Percentiles rank a stretch among this genome's conserved stretches.
phyloP scores from a whole-genome alignment of 2,329 filamentous ascomycete species.

The Cercospora janseana region DNA sequence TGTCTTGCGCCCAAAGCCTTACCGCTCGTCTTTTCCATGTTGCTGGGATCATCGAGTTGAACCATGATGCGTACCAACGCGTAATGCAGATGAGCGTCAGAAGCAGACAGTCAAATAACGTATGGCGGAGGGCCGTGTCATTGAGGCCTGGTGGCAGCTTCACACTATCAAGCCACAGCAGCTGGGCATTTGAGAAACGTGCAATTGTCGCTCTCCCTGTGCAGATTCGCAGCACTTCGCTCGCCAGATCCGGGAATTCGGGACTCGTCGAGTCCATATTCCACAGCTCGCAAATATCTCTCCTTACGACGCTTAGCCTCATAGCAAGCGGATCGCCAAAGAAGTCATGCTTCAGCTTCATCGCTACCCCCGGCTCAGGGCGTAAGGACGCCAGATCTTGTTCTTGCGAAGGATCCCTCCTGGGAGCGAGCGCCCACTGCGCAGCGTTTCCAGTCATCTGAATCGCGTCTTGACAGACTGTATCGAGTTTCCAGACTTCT shows the following conservation, averaged over 20 bases:
- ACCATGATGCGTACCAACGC: slow-evolving; percentile 6
- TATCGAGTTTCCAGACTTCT: not conserved
- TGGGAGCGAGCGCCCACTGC: slow-evolving; percentile 2
- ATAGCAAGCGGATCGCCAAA: not conserved
- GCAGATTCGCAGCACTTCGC: slow-evolving; percentile 4
- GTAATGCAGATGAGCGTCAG: slow-evolving; percentile 4
- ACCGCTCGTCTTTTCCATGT: not conserved
- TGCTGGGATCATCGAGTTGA: not conserved
- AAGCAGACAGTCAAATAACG: slow-evolving; percentile 4
- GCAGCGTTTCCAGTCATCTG: slow-evolving; percentile 1
- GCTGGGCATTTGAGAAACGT: not conserved
- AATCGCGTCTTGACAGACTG: slow-evolving; percentile 3
- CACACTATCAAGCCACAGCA: not conserved
- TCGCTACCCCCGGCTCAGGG: not conserved
- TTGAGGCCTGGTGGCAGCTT: not conserved
- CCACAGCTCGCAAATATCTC: slow-evolving; percentile 4
- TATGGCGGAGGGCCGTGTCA: not conserved
- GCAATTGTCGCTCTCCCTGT: slow-evolving; percentile 4
- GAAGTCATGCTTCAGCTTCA: not conserved
- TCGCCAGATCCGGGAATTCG: not conserved
- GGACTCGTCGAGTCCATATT: not conserved
- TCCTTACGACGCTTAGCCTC: not conserved
- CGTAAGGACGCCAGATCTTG: not conserved
- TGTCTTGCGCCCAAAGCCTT: not conserved
- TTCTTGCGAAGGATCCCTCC: not conserved